These are phyloP conservation scores for Venturia aucupariae DNA, from an alignment of 2,329 filamentous ascomycete species.

Conservation along the genomic window DNA sequence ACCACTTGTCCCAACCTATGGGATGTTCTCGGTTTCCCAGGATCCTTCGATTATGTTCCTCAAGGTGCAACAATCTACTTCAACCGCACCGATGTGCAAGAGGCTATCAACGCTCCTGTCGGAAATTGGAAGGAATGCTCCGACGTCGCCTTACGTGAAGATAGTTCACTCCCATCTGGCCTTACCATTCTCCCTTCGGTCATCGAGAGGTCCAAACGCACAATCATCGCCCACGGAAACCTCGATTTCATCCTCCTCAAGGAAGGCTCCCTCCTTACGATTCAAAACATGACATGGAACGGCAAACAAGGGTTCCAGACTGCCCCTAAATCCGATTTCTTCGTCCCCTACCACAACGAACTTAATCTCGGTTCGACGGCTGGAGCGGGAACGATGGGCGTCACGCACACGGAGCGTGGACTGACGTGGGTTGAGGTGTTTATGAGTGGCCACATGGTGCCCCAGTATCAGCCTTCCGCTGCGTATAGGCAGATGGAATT, in stretches of 20 bases:
- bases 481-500: conserved; percentile 67
- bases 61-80: conserved; percentile 46
- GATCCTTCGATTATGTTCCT: conserved; percentile 54
- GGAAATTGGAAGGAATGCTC: conserved; percentile 51
- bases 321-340: conserved; percentile 53
- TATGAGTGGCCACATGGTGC: conserved; percentile 57
- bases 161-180: conserved; percentile 28
- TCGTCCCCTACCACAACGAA: conserved; percentile 54
- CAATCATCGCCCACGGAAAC: conserved; percentile 63
- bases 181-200: conserved; percentile 56
- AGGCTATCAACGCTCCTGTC: conserved; percentile 55
- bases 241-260: conserved; percentile 59
- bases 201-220: conserved; percentile 61
- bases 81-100: conserved; percentile 46
- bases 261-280: conserved; percentile 60
- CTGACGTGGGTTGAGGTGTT: conserved; percentile 61
- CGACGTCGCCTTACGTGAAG: conserved; percentile 34
- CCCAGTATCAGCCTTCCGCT: conserved; percentile 58
- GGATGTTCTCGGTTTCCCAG: conserved; percentile 46
- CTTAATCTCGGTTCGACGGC: conserved; percentile 40
- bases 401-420: conserved; percentile 62
- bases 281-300: conserved; percentile 77
- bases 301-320: conserved; percentile 60
- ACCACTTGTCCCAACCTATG: conserved; percentile 17
- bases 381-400: conserved; percentile 59